Evolutionary conservation across 2,329 filamentous ascomycete species (phyloP).

Genomic region (Arthrobotrys entomopaga): DNA sequence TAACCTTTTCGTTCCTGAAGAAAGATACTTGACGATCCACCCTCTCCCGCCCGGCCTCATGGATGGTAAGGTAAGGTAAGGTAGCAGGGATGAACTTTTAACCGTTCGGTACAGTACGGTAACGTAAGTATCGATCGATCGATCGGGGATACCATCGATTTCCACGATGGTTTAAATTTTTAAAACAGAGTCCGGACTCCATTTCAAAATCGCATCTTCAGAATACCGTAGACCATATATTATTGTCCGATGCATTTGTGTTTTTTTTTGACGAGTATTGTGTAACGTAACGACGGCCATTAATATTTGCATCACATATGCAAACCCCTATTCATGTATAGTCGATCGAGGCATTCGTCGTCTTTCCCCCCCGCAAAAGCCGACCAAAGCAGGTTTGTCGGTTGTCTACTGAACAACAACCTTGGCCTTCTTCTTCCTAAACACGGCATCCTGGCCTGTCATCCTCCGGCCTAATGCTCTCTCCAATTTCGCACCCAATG

Average conservation of each 20-base stretch:
- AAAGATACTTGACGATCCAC: too few species aligned
- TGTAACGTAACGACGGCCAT: not conserved
- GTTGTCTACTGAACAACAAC: slow-evolving; percentile 35
- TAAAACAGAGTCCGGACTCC: slow-evolving; percentile 37
- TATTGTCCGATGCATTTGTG: too few species aligned
- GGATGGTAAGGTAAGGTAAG: too few species aligned
- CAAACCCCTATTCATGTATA: not conserved
- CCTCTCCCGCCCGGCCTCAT: too few species aligned
- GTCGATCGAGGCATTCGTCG: not conserved
- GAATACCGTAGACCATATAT: not conserved
- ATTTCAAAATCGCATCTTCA: not conserved
- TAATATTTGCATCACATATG: not conserved
- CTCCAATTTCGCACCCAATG: slow-evolving; percentile 88
- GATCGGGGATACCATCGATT: not conserved
- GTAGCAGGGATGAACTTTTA: slow-evolving; percentile 32
- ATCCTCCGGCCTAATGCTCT: slow-evolving; percentile 86
- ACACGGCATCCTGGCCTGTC: slow-evolving; percentile 87
- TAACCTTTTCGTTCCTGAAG: too few species aligned
- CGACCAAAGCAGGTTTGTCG: not conserved
- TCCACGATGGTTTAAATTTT: slow-evolving; percentile 7
- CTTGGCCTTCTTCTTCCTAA: slow-evolving; percentile 66
- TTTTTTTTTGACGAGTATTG: not conserved
- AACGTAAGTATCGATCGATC: too few species aligned
- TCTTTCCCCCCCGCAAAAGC: not conserved
- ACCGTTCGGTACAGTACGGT: slow-evolving; percentile 12